Evolutionary conservation across 352 stramenopile species (phyloP).

Genomic region (Pythium chondricola): DNA sequence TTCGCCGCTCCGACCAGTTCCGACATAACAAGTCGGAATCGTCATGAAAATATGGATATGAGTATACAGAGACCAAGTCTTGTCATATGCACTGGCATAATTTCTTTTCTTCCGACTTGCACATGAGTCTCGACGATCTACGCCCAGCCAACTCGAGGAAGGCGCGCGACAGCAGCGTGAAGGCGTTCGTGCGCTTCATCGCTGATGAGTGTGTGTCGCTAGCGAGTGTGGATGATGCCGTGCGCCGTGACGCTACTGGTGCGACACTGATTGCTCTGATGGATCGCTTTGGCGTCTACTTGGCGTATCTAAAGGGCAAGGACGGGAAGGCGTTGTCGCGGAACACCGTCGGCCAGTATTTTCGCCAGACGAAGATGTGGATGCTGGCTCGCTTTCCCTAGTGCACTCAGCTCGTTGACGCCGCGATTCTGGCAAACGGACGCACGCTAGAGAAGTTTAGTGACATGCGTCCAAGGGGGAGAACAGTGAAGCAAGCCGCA

Average conservation of each 20-base stretch:
- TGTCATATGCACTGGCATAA: constrained; percentile 8
- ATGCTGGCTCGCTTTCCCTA: constrained; percentile 10
- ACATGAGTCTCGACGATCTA: constrained; percentile 15
- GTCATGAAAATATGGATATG: constrained; percentile 10
- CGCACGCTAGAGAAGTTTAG: constrained; percentile 1
- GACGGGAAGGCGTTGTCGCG: neutral
- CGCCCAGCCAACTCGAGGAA: constrained; percentile 17
- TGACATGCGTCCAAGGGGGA: neutral
- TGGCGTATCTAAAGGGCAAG: constrained; percentile 7
- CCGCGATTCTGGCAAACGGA: constrained; percentile 6
- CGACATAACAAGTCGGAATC: constrained; percentile 14
- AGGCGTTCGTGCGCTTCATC: constrained; percentile 13
- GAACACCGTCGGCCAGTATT: constrained; percentile 17
- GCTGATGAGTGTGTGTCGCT: constrained; percentile 5
- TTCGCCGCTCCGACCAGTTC: constrained; percentile 5
- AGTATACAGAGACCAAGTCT: constrained; percentile 2
- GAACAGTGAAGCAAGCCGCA: constrained; percentile 3
- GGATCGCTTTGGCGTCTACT: constrained; percentile 21
- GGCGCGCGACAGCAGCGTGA: constrained; percentile 5
- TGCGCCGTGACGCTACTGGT: constrained; percentile 5
- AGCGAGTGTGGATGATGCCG: neutral
- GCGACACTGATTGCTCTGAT: constrained; percentile 12
- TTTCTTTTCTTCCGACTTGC: constrained; percentile 1
- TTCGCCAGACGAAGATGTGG: constrained; percentile 16
- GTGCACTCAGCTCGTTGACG: constrained; percentile 4